A percentile compares a stretch with the other conserved stretches of the same genome.
Conservation (phyloP, 371 early-diverging fungal species). For the Syncephalastrum monosporum region DNA sequence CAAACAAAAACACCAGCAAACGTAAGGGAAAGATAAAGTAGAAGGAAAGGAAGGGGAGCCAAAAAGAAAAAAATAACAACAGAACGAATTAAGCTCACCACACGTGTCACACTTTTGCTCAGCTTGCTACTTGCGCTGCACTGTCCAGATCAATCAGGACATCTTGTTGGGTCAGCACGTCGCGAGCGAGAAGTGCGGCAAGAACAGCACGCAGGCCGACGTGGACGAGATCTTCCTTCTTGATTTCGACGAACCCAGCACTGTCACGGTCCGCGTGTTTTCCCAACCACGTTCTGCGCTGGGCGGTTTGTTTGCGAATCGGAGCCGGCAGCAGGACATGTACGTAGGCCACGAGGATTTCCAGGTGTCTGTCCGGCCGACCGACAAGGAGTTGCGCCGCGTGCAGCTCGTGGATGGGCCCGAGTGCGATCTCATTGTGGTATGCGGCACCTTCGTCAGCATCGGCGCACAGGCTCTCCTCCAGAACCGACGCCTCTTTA, state of each 20-base stretch:
- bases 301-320: conserved; percentile 4
- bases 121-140: conserved; percentile 32
- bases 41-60: background rate
- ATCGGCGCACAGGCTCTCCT: conserved; percentile 26
- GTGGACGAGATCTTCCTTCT: conserved; percentile 43
- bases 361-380: conserved; percentile 21
- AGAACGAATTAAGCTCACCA: no score
- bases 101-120: background rate
- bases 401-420: conserved; percentile 23
- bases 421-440: conserved; percentile 29
- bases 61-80: no score
- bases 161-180: conserved; percentile 26
- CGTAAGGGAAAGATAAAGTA: conserved; percentile 19
- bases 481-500: conserved; percentile 28
- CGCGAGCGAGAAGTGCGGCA: conserved; percentile 36
- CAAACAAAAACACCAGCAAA: conserved; percentile 33
- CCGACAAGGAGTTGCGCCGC: conserved; percentile 34
- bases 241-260: conserved; percentile 29
- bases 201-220: conserved; percentile 35
- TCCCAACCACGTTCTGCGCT: conserved; percentile 25
- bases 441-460: conserved; percentile 39
- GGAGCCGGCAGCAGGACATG: conserved; percentile 11
- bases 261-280: conserved; percentile 24
- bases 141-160: conserved; percentile 31
- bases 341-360: conserved; percentile 33